Conservation (phyloP, 495 filamentous ascomycete species). For the Cercophora scortea region DNA sequence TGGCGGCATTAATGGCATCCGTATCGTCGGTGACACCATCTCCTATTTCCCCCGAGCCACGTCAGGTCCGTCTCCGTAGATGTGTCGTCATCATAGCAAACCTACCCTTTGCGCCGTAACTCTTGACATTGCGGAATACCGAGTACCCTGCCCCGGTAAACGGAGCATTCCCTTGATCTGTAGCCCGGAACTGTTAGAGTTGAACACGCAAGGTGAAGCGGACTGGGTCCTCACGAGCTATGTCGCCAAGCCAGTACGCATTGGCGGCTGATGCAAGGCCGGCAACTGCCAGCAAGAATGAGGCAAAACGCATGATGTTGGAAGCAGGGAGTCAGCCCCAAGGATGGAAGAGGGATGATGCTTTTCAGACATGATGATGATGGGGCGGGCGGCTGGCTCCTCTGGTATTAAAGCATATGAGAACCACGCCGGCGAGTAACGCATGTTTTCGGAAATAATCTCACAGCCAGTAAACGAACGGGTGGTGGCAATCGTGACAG, state of each 20-base stretch:
- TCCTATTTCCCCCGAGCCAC: slow-evolving; percentile 20
- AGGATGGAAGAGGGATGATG: not conserved
- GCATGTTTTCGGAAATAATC: too few relatives aligned
- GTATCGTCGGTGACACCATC: slow-evolving; percentile 68
- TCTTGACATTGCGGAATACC: slow-evolving; percentile 54
- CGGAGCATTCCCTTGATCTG: slow-evolving; percentile 41
- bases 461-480: too few relatives aligned
- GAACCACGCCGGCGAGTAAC: too few relatives aligned
- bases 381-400: too few relatives aligned
- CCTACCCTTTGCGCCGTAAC: slow-evolving; percentile 52
- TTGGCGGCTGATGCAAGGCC: slow-evolving; percentile 28
- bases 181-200: not conserved
- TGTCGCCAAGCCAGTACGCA: slow-evolving; percentile 38
- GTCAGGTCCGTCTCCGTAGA: too few relatives aligned
- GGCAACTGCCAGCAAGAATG: slow-evolving; percentile 30
- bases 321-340: not conserved
- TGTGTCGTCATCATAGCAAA: not conserved
- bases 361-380: not conserved
- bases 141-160: slow-evolving; percentile 37
- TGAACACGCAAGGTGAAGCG: not conserved
- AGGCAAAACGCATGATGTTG: slow-evolving; percentile 27
- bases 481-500: too few relatives aligned
- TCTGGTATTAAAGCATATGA: too few relatives aligned
- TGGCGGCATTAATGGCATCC: slow-evolving; percentile 73
- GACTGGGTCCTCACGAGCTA: slow-evolving; percentile 24